Conservation (phyloP, 1,284 basidiomycete genomes). For the Rhodotorula sp. region DNA sequence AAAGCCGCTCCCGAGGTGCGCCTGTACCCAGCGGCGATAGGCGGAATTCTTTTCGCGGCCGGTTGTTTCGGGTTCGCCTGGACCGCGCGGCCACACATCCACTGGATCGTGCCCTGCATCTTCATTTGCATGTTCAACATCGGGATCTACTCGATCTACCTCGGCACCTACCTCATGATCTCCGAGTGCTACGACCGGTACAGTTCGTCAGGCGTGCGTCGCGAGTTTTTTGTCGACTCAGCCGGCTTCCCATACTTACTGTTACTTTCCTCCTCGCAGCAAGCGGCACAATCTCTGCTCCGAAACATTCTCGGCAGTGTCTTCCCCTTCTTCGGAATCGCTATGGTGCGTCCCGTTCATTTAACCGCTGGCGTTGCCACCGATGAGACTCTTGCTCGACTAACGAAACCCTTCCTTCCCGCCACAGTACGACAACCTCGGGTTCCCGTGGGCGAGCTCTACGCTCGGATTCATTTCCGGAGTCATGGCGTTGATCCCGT, state of each 20-base stretch:
- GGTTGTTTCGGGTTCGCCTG: conserved; percentile 48
- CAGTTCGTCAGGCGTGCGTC: conserved; percentile 27
- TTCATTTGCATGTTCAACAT: conserved; percentile 30
- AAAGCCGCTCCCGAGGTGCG: conserved; percentile 54
- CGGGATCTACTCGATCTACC: conserved; percentile 38
- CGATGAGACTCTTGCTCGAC: not conserved
- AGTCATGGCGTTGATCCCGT: conserved; percentile 47
- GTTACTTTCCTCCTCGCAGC: conserved; percentile 8
- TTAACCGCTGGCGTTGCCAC: conserved; percentile 15
- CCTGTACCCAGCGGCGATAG: conserved; percentile 51
- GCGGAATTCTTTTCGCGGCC: conserved; percentile 49
- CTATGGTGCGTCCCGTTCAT: conserved; percentile 34
- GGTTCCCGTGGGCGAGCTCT: conserved; percentile 46
- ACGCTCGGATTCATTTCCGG: conserved; percentile 44
- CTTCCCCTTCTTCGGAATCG: conserved; percentile 47
- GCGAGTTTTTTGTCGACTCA: not conserved
- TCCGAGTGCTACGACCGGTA: conserved; percentile 32
- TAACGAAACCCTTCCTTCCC: conserved; percentile 1
- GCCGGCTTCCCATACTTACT: not conserved
- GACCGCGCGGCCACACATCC: conserved; percentile 44
- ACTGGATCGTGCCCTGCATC: conserved; percentile 42
- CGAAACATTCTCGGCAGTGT: conserved; percentile 48
- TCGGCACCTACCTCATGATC: conserved; percentile 40
- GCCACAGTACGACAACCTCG: conserved; percentile 45
- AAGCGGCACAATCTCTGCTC: conserved; percentile 50